Percentiles rank a stretch among this genome's conserved stretches.
Evolutionary conservation across 495 filamentous ascomycete genomes (phyloP).

Genomic region (Daldinia vernicosa): DNA sequence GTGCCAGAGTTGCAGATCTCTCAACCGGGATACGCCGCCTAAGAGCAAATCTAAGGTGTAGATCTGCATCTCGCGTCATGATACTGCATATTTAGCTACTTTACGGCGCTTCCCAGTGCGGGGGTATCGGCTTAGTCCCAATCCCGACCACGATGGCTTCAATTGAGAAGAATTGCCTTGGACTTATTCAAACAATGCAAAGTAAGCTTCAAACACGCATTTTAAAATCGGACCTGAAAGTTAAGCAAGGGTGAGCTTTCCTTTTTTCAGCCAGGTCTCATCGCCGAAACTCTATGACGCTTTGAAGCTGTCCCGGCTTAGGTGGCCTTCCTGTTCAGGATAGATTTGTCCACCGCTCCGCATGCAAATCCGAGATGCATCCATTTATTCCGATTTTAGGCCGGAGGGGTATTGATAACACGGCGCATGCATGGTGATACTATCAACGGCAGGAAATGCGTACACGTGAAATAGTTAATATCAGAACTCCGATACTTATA

Average conservation of each 20-base stretch:
- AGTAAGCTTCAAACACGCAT: background rate
- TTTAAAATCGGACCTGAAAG: background rate
- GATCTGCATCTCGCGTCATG: constrained; percentile 33
- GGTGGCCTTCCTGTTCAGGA: constrained; percentile 33
- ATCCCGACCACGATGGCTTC: constrained; percentile 12
- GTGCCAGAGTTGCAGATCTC: constrained; percentile 18
- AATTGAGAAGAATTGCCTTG: background rate
- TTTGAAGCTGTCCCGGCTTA: constrained; percentile 13
- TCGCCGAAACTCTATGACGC: constrained; percentile 17
- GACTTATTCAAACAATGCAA: background rate
- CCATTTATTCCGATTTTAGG: constrained; percentile 22
- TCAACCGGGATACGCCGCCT: constrained; percentile 14
- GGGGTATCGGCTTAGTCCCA: constrained; percentile 23
- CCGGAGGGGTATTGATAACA: constrained; percentile 14
- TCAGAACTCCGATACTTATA: background rate
- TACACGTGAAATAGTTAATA: constrained; percentile 13
- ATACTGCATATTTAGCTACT: constrained; percentile 17
- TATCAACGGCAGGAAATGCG: background rate
- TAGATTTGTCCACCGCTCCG: constrained; percentile 15
- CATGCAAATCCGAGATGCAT: constrained; percentile 20
- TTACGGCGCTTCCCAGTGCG: constrained; percentile 23
- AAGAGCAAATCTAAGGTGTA: constrained; percentile 24
- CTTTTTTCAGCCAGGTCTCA: constrained; percentile 1
- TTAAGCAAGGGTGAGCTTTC: background rate
- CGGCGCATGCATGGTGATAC: constrained; percentile 12